Evolutionary conservation across 2,329 filamentous ascomycete genomes (phyloP).

Genomic region (Fusarium chuoi): DNA sequence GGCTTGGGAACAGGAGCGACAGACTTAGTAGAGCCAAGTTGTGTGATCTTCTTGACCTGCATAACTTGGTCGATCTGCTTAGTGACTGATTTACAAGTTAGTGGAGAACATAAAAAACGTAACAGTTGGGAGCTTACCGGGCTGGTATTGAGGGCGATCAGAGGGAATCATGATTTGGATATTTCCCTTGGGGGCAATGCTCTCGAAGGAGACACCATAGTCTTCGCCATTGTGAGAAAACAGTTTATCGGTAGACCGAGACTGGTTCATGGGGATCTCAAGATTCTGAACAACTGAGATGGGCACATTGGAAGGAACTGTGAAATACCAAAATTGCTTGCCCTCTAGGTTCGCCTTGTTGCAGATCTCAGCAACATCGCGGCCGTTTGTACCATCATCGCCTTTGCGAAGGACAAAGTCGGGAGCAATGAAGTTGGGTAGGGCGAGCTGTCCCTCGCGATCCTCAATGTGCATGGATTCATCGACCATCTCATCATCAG

Average conservation of each 20-base stretch:
- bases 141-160: conserved; percentile 63
- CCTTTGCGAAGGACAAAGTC: conserved; percentile 65
- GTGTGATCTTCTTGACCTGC: conserved; percentile 72
- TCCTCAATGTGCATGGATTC: conserved; percentile 54
- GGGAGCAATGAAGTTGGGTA: conserved; percentile 59
- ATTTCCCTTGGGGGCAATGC: conserved; percentile 59
- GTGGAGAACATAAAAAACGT: conserved; percentile 2
- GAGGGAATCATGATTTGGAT: conserved; percentile 72
- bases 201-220: conserved; percentile 69
- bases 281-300: conserved; percentile 73
- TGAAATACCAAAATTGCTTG: conserved; percentile 86
- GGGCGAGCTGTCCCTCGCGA: conserved; percentile 51
- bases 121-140: conserved; percentile 55
- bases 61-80: conserved; percentile 67
- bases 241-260: conserved; percentile 62
- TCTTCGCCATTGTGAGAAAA: conserved; percentile 72
- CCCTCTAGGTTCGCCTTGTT: conserved; percentile 68
- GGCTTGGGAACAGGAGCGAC: conserved; percentile 60
- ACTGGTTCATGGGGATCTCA: conserved; percentile 67
- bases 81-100: conserved; percentile 36
- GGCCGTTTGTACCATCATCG: conserved; percentile 50
- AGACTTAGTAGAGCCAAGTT: conserved; percentile 57
- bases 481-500: conserved; percentile 49
- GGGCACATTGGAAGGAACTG: conserved; percentile 75
- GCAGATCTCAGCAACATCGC: conserved; percentile 65